Base-by-base conservation (phyloP, 345 rosid genomes). In the Eutrema heterophyllum region DNA sequence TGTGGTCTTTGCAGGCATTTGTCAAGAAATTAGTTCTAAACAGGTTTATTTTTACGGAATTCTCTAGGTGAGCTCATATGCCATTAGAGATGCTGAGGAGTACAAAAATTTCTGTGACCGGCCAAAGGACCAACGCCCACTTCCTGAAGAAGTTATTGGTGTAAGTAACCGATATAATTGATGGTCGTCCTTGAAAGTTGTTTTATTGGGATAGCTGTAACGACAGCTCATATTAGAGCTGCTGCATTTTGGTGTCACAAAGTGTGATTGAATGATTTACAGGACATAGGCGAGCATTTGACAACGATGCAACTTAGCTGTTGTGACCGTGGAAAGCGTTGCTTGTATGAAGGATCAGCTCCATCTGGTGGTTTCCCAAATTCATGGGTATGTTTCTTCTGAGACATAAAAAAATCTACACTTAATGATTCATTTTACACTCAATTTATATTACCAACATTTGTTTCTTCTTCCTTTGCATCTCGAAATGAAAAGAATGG, bases 71-170 rank as follows among this genome's bases (percentile, higher is more conserved):
- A 82, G 89, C 68, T 69, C 97, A 11, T 88, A 83, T 68, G 96
- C 89, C 30, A 85, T 92, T 66, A 85, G 97, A 81, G 96, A 92
- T 80, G 86, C 85, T 50, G 96, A 89, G 71, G 96, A 92, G 83
- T 89, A 92, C 70, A 92, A 86, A 80, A 92, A 89, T 57, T 92
- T 87, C 80, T 92, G 96, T 64, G 96, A 92, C 64, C 88, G 92
- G 9, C 80, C 92, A 5, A 92, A 76, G 80, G 93, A 88, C 69
- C 97, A 92, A 79, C 89, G 96, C 14, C 97, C 90, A 14, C 81
- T 80, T 57, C 92, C 96, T 6, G 97, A 89, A 64, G 97, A 92
- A 88, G 94, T 88, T 73, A 85, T 92, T 66, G 88, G 89, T 81
- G 97, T 88, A 82, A 86, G 96, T 68, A 67, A 81, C 30, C 3